Evolutionary conservation across 176 grass and related monocot species (phyloP).

Genomic region (Urochloa ruziziensis): DNA sequence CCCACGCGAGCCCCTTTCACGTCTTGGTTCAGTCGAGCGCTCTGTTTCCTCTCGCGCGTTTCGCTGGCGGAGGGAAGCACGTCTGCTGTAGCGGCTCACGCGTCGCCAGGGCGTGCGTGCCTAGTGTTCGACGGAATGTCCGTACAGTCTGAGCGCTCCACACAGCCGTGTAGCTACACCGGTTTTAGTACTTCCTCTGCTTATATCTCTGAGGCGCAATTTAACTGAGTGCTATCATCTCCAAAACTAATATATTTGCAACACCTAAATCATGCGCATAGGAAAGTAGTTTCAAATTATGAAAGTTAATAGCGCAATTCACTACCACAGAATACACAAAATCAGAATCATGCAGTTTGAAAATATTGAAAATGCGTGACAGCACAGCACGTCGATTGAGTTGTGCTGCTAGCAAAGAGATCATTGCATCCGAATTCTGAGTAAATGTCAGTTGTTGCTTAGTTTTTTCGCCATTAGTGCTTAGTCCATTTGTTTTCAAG

Average conservation of each 20-base stretch:
- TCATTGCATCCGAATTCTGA: background rate
- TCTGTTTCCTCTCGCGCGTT: background rate
- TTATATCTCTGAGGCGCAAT: background rate
- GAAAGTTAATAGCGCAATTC: background rate
- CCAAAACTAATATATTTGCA: background rate
- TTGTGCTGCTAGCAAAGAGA: background rate
- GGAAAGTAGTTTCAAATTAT: background rate
- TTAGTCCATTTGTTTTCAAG: background rate
- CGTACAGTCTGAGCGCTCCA: background rate
- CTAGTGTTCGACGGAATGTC: constrained; percentile 37
- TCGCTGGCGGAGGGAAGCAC: background rate
- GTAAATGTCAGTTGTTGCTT: background rate
- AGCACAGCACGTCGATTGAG: background rate
- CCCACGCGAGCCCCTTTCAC: background rate
- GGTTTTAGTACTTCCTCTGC: background rate
- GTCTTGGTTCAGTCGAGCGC: background rate
- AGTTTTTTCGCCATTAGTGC: background rate
- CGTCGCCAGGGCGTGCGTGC: background rate
- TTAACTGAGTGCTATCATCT: background rate
- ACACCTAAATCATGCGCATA: background rate
- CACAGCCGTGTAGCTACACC: background rate
- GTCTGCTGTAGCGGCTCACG: background rate
- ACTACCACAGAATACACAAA: background rate
- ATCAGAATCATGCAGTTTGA: background rate
- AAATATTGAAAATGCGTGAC: background rate